Percentiles rank a stretch among this genome's conserved stretches.
These are phyloP conservation scores for Penicillium daleae DNA, from an alignment of 495 filamentous ascomycete genomes.

Conservation along the genomic window DNA sequence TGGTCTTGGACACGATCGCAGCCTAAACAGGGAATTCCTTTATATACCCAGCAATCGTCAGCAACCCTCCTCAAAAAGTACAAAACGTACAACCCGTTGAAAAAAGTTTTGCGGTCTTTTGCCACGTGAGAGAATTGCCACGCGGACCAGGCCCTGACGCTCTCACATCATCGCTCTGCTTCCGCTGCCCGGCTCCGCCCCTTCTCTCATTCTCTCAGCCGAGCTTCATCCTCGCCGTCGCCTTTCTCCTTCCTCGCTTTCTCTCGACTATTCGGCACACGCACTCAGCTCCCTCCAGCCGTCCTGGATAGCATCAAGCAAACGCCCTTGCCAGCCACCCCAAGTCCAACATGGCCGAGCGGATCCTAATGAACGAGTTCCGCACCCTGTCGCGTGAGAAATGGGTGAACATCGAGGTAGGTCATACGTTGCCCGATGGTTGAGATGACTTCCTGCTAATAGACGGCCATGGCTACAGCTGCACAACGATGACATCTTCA, in stretches of 20 bases:
- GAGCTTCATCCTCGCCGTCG: not conserved
- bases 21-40: not conserved
- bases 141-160: constrained; percentile 1
- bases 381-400: constrained; percentile 81
- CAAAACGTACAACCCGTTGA: not conserved
- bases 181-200: not conserved
- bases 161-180: constrained; percentile 18
- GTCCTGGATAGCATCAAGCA: not conserved
- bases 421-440: constrained; percentile 22
- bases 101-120: not conserved
- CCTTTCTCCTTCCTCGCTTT: not conserved
- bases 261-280: not conserved
- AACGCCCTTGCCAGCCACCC: not conserved
- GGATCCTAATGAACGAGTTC: constrained; percentile 88
- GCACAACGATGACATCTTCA: constrained; percentile 74
- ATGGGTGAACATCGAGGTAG: constrained; percentile 89
- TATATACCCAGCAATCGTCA: too few species aligned
- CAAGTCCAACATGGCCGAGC: constrained; percentile 61
- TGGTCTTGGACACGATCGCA: not conserved
- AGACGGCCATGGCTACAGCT: constrained; percentile 40
- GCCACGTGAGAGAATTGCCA: constrained; percentile 7
- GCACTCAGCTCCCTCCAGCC: not conserved
- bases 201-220: too few species aligned
- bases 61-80: too few species aligned
- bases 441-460: not conserved